A percentile compares a stretch with the other conserved stretches of the same genome.
Conservation (phyloP, 768 basidiomycete genomes). For the Russula sp. region DNA sequence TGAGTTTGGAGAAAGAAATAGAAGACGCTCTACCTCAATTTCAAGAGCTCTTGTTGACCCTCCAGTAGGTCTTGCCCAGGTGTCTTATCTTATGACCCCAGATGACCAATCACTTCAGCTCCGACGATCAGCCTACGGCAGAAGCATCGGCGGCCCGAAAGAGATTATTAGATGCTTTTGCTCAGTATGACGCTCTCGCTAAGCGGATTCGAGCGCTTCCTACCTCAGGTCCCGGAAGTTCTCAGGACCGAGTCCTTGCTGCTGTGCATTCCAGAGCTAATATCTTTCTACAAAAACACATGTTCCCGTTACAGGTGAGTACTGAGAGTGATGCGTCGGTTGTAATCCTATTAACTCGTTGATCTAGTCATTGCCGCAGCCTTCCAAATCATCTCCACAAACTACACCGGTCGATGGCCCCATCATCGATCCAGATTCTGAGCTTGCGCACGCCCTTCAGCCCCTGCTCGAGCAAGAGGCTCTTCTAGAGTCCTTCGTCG, state of each 20-base stretch:
- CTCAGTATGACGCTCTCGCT: conserved; percentile 81
- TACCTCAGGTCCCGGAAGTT: conserved; percentile 52
- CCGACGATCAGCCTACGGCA: conserved; percentile 49
- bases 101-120: conserved; percentile 26
- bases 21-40: conserved; percentile 81
- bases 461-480: conserved; percentile 93
- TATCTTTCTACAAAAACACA: conserved; percentile 80
- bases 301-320: conserved; percentile 75
- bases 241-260: conserved; percentile 77
- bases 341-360: background rate
- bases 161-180: conserved; percentile 74
- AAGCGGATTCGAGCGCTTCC: conserved; percentile 78
- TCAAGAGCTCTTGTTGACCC: conserved; percentile 70
- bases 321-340: background rate
- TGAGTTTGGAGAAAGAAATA: conserved; percentile 80
- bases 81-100: conserved; percentile 24
- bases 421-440: conserved; percentile 54
- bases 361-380: conserved; percentile 41
- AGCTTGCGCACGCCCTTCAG: conserved; percentile 67
- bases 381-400: conserved; percentile 31
- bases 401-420: conserved; percentile 22
- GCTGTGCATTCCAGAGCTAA: conserved; percentile 74
- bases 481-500: conserved; percentile 81
- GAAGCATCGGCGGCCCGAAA: conserved; percentile 70
- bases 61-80: conserved; percentile 42